Conservation (phyloP, 371 early-diverging fungal genomes). For the Mucor mucedo region DNA sequence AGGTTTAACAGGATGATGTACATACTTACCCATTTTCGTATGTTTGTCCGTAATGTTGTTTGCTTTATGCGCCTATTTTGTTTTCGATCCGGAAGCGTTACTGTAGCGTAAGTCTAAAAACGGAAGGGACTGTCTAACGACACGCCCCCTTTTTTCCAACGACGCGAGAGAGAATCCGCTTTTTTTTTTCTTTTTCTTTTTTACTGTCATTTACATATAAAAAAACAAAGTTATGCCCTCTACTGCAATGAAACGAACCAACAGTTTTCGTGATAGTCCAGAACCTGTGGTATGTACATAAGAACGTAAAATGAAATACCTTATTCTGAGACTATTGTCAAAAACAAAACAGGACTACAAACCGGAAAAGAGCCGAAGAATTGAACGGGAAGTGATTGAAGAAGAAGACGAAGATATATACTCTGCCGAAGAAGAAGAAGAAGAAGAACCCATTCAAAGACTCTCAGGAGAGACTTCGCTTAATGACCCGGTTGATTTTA, state of each 20-base stretch:
- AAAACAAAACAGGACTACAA: neutral
- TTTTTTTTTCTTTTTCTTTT: constrained; percentile 11
- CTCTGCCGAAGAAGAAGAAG: neutral
- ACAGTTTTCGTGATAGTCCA: constrained; percentile 6
- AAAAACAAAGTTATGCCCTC: constrained; percentile 9
- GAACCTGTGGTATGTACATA: neutral
- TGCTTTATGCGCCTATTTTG: no score
- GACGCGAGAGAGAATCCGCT: neutral
- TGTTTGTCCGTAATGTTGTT: no score
- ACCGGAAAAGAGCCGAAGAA: constrained; percentile 6
- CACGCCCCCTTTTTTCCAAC: neutral
- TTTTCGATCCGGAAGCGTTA: no score
- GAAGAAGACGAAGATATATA: constrained; percentile 14
- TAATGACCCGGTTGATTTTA: neutral
- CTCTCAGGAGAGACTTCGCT: neutral
- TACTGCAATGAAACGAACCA: constrained; percentile 14
- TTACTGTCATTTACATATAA: neutral
- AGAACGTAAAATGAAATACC: no score
- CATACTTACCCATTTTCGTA: no score
- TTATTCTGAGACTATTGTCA: no score
- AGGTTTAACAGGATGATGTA: no score
- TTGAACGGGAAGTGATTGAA: neutral
- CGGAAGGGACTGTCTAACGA: neutral
- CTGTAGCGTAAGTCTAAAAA: no score
- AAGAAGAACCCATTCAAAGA: neutral